Conservation (phyloP, 2,329 filamentous ascomycete species). For the Chaetomiaceae sp. region DNA sequence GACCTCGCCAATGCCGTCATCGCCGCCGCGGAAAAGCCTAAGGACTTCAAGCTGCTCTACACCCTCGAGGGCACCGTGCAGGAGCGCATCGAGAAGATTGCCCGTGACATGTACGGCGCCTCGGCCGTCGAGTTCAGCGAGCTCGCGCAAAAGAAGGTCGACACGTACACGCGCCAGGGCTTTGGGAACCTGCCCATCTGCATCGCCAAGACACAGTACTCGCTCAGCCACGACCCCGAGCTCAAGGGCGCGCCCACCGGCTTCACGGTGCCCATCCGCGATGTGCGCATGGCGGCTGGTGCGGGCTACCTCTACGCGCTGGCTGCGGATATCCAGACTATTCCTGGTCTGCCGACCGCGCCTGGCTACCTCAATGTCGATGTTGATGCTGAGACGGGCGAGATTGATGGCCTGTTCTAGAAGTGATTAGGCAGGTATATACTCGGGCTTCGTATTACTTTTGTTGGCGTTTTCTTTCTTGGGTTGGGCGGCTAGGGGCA, state of each 20-base stretch:
- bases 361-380: slow-evolving; percentile 96
- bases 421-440: not conserved
- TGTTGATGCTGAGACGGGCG: slow-evolving; percentile 73
- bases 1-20: slow-evolving; percentile 86
- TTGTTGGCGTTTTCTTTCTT: slow-evolving; percentile 7
- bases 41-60: slow-evolving; percentile 86
- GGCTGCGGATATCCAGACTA: slow-evolving; percentile 96
- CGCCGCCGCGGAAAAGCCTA: slow-evolving; percentile 74
- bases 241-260: slow-evolving; percentile 93
- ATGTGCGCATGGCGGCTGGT: slow-evolving; percentile 89
- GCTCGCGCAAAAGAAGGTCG: slow-evolving; percentile 91
- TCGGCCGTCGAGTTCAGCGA: slow-evolving; percentile 87
- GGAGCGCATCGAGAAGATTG: slow-evolving; percentile 83
- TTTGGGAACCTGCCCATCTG: slow-evolving; percentile 93
- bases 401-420: slow-evolving; percentile 87
- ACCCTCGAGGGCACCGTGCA: slow-evolving; percentile 73
- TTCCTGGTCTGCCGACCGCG: slow-evolving; percentile 89
- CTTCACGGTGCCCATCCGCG: slow-evolving; percentile 90
- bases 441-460: not conserved
- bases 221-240: slow-evolving; percentile 83
- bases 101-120: slow-evolving; percentile 91
- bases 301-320: slow-evolving; percentile 93
- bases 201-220: slow-evolving; percentile 98
- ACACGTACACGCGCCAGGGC: slow-evolving; percentile 88
- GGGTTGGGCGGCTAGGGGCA: not conserved